Conservation (phyloP, 768 basidiomycete genomes). For the Boletus huronensis region DNA sequence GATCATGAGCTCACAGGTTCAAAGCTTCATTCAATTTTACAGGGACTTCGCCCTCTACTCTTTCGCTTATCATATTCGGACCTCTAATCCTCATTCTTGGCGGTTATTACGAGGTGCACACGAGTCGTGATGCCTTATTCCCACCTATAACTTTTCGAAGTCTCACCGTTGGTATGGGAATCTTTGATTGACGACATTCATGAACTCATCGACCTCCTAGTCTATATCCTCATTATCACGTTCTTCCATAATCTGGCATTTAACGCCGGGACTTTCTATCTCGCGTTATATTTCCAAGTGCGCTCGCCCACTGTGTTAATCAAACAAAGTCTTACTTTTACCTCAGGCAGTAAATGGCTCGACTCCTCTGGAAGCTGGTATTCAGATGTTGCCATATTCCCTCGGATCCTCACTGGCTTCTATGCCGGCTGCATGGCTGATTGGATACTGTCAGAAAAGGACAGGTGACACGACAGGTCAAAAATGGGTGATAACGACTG, state of each 20-base stretch:
- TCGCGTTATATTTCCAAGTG: constrained; percentile 82
- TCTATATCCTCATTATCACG: constrained; percentile 60
- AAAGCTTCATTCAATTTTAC: constrained; percentile 15
- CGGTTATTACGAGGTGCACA: constrained; percentile 64
- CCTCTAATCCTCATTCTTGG: constrained; percentile 51
- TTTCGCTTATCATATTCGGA: constrained; percentile 58
- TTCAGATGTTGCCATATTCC: constrained; percentile 78
- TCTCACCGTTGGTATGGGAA: constrained; percentile 52
- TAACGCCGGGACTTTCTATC: constrained; percentile 82
- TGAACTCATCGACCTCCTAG: constrained; percentile 35
- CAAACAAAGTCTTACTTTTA: constrained; percentile 1
- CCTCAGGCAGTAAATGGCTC: constrained; percentile 64
- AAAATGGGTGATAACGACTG: constrained; percentile 59
- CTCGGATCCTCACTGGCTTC: constrained; percentile 82
- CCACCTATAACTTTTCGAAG: constrained; percentile 61
- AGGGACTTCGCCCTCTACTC: constrained; percentile 66
- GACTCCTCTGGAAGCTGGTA: constrained; percentile 68
- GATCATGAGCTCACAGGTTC: background rate
- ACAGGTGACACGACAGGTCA: constrained; percentile 59
- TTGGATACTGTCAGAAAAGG: constrained; percentile 60
- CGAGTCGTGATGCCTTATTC: constrained; percentile 68
- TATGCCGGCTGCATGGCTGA: constrained; percentile 83
- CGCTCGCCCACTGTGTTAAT: constrained; percentile 11
- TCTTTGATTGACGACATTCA: constrained; percentile 5
- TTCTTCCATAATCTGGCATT: constrained; percentile 84